A percentile compares a stretch with the other conserved stretches of the same genome.
phyloP scores from a whole-genome alignment of 768 basidiomycete genomes.

The Clitopilus hobsonii region DNA sequence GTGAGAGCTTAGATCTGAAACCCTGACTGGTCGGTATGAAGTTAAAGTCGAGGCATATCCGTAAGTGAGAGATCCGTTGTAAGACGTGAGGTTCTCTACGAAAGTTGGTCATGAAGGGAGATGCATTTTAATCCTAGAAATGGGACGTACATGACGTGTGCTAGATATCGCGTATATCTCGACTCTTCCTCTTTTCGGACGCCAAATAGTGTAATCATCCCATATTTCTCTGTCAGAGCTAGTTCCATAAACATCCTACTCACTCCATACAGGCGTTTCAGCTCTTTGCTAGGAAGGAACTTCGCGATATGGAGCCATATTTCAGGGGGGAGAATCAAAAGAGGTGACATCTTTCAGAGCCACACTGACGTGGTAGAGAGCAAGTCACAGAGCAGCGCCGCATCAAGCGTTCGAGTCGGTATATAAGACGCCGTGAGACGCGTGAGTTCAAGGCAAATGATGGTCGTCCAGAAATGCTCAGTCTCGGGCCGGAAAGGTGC shows the following conservation, averaged over 20 bases:
- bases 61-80: neutral
- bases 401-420: too few relatives aligned
- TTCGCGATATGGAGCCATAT: slow-evolving; percentile 14
- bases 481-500: too few relatives aligned
- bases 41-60: neutral
- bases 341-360: too few relatives aligned
- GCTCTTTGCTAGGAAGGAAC: slow-evolving; percentile 12
- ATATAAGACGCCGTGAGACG: too few relatives aligned
- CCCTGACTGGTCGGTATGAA: neutral
- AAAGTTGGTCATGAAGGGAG: neutral
- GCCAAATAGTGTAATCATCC: neutral
- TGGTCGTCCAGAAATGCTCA: too few relatives aligned
- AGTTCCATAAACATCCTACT: slow-evolving; percentile 14
- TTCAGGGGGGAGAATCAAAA: slow-evolving; percentile 5
- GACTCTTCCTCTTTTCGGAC: neutral
- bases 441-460: too few relatives aligned
- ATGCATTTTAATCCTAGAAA: neutral
- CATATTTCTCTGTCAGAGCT: slow-evolving; percentile 15
- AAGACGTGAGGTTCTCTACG: neutral
- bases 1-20: neutral
- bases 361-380: too few relatives aligned
- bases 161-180: neutral
- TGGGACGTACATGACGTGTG: neutral
- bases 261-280: slow-evolving; percentile 15
- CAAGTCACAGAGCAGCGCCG: too few relatives aligned